These are phyloP conservation scores for Saposhnikovia divaricata DNA, from an alignment of 129 eudicot species.

Conservation along the genomic window DNA sequence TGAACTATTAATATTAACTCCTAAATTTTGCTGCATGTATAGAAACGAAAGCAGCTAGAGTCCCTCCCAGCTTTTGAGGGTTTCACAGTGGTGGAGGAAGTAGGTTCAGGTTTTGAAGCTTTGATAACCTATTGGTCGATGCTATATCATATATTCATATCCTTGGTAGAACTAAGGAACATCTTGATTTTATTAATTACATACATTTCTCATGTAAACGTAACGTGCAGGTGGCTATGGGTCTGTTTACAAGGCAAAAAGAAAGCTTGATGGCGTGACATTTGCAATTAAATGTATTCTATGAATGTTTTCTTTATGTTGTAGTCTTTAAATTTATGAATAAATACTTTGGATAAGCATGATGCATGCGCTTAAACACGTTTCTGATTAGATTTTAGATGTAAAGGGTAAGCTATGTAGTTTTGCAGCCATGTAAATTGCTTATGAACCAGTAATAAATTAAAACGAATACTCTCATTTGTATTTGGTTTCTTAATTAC, in stretches of 20 bases:
- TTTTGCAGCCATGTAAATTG: too few species aligned
- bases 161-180: background rate
- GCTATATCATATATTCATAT: too few species aligned
- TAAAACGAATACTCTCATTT: background rate
- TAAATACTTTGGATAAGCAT: background rate
- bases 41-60: conserved; percentile 45
- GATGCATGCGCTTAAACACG: background rate
- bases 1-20: conserved; percentile 3
- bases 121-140: background rate
- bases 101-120: conserved; percentile 81
- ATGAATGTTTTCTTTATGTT: background rate
- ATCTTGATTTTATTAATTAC: background rate
- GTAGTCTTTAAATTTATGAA: background rate
- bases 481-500: background rate
- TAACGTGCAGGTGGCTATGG: conserved; percentile 93
- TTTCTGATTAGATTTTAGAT: background rate
- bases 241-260: conserved; percentile 71
- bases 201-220: background rate
- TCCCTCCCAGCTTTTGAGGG: conserved; percentile 56
- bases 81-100: conserved; percentile 68
- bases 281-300: conserved; percentile 85
- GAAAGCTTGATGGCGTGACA: conserved; percentile 72
- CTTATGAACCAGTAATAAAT: background rate
- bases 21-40: conserved; percentile 30
- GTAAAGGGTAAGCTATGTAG: background rate